These are phyloP conservation scores for Acephala macrosclerotiorum DNA, from an alignment of 2,329 filamentous ascomycete species.

Conservation along the genomic window DNA sequence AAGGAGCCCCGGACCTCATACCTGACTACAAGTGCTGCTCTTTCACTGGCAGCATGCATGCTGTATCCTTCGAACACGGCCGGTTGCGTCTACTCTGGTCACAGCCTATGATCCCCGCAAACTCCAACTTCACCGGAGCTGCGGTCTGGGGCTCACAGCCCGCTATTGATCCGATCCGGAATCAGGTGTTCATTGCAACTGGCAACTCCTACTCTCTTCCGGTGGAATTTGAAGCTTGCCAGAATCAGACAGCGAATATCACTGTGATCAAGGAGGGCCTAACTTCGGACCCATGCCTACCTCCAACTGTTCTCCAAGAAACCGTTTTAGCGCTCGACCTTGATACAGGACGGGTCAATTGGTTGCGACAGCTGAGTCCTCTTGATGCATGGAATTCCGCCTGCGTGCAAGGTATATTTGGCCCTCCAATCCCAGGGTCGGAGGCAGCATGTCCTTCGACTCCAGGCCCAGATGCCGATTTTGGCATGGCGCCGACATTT, in stretches of 20 bases:
- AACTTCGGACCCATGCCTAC: slow-evolving; percentile 16
- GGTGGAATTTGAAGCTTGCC: neutral
- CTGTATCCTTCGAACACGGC: neutral
- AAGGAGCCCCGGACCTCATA: neutral
- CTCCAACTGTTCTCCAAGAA: slow-evolving; percentile 3
- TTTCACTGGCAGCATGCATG: neutral
- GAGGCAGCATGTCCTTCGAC: slow-evolving; percentile 5
- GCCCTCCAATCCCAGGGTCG: neutral
- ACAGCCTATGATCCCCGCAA: neutral
- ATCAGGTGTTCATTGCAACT: slow-evolving; percentile 6
- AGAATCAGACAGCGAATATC: slow-evolving; percentile 18
- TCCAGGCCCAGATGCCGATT: slow-evolving; percentile 8
- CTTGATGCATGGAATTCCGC: slow-evolving; percentile 9
- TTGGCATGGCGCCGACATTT: slow-evolving; percentile 1
- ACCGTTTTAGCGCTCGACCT: slow-evolving; percentile 4
- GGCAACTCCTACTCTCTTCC: slow-evolving; percentile 6
- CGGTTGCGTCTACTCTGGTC: neutral
- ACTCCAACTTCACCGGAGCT: neutral
- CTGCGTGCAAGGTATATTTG: neutral
- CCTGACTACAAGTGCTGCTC: neutral
- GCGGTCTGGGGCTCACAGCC: neutral
- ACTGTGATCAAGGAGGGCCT: slow-evolving; percentile 17
- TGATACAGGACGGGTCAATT: slow-evolving; percentile 1
- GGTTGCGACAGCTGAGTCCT: slow-evolving; percentile 1
- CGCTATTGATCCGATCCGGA: neutral